phyloP scores from a whole-genome alignment of 2,329 filamentous ascomycete genomes.

The Colletotrichum acutatum region DNA sequence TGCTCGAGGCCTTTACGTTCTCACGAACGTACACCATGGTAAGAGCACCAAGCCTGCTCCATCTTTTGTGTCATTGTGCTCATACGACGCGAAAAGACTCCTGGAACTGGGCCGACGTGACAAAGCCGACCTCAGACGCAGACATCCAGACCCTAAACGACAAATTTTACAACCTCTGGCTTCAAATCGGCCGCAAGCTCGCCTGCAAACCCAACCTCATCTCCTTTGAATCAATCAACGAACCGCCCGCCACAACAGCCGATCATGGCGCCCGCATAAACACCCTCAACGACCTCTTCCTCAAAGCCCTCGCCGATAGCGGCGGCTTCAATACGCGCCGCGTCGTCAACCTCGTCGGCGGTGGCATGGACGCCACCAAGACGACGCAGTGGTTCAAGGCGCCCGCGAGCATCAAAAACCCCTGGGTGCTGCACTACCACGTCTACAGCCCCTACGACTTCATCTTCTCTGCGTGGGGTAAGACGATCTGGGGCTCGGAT shows the following conservation, averaged over 20 bases:
- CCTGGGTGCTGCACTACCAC: slow-evolving; percentile 71
- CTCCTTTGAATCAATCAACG: slow-evolving; percentile 70
- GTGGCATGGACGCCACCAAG: slow-evolving; percentile 58
- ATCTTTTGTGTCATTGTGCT: background rate
- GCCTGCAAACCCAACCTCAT: slow-evolving; percentile 64
- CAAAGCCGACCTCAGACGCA: slow-evolving; percentile 47
- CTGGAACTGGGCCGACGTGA: slow-evolving; percentile 68
- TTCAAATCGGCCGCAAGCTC: slow-evolving; percentile 65
- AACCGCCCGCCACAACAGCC: slow-evolving; percentile 63
- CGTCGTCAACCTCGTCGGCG: slow-evolving; percentile 66
- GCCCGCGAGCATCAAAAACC: slow-evolving; percentile 61
- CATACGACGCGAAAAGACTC: slow-evolving; percentile 51
- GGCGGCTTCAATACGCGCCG: slow-evolving; percentile 66
- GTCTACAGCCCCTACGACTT: slow-evolving; percentile 69
- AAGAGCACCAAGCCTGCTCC: background rate
- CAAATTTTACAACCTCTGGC: slow-evolving; percentile 66
- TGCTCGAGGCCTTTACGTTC: slow-evolving; percentile 59
- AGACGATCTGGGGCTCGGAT: slow-evolving; percentile 68
- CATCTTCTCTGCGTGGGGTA: slow-evolving; percentile 63
- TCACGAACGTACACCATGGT: slow-evolving; percentile 69
- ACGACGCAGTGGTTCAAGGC: slow-evolving; percentile 65
- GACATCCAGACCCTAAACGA: slow-evolving; percentile 65
- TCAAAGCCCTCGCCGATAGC: slow-evolving; percentile 62
- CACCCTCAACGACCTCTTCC: slow-evolving; percentile 66
- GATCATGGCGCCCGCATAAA: slow-evolving; percentile 63